Evolutionary conservation across 331 rosid genomes (phyloP), one percentile per base, ranked within the genome.

Genomic region (Cucumis variabilis): DNA sequence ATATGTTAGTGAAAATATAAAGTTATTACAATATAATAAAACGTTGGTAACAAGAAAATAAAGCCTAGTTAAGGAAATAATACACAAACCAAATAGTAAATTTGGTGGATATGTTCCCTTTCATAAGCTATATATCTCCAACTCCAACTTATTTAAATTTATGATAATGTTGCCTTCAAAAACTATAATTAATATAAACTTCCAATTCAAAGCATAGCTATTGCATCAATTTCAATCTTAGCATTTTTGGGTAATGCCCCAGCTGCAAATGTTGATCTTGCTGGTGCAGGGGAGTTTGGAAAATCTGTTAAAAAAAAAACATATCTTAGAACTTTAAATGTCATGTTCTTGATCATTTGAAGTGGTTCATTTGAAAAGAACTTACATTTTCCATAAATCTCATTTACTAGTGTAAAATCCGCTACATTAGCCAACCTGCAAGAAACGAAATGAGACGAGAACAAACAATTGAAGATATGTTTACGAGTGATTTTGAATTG

Each of bases 341-440:
- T 7, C 37, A 13, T 9, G 0, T 63, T 63, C 46, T 24, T 24
- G n/a, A 8, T 79, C 67, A 9, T 21, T 27, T 25, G 17, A 24
- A 78, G 14, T 48, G 13, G 68, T 69, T 87, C 30, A 41, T 84
- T 68, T 37, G 73, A 15, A 83, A 11, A 67, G 23, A 85, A 91
- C 97, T 93, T 91, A 96, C 98, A 94, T 89, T 93, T 91, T 25
- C 93, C 98, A 92, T 96, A 96, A 87, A 96, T 91, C 89, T 93
- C 92, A 77, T 92, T 96, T 53, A 93, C 98, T 88, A 20, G 9
- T 19, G 79, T 44, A 37, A 72, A 72, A 13, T 72, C 79, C 11
- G 14, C 79, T 33, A 72, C 51, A 91, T 94, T 96, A 12, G 97
- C 97, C 92, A 96, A 88, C 96, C 98, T 95, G 92, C 92, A 92